A percentile compares a stretch with the other conserved stretches of the same genome.
phyloP scores from a whole-genome alignment of 345 rosid genomes.

The Turnera subulata region DNA sequence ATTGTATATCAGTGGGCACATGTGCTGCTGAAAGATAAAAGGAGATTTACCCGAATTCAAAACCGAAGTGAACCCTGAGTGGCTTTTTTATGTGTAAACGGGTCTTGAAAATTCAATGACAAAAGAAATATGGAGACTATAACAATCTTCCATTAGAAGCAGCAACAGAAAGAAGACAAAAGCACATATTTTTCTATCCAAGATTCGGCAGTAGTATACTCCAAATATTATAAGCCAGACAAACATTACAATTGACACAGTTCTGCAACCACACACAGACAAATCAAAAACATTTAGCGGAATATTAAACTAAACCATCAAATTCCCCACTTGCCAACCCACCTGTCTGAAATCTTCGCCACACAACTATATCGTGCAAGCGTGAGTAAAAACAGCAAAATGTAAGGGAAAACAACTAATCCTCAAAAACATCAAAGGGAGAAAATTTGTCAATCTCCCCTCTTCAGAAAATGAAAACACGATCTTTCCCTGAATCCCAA shows the following conservation, averaged over 20 bases:
- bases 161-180: slow-evolving; percentile 18
- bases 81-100: not conserved
- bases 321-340: slow-evolving; percentile 13
- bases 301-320: slow-evolving; percentile 6
- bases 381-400: slow-evolving; percentile 19
- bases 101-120: slow-evolving; percentile 3
- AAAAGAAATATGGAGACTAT: not conserved
- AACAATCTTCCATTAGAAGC: slow-evolving; percentile 16
- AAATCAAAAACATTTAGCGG: slow-evolving; percentile 2
- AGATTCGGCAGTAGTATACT: slow-evolving; percentile 20
- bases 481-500: not conserved
- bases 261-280: slow-evolving; percentile 29
- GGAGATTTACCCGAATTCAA: slow-evolving; percentile 1
- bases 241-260: slow-evolving; percentile 15
- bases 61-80: not conserved
- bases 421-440: slow-evolving; percentile 13
- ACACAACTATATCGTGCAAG: slow-evolving; percentile 13
- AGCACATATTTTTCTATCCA: slow-evolving; percentile 12
- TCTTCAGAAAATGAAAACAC: not conserved
- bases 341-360: slow-evolving; percentile 43
- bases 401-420: slow-evolving; percentile 5
- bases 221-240: slow-evolving; percentile 20
- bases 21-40: not conserved
- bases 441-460: slow-evolving; percentile 5
- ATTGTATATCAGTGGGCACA: not conserved